Base-by-base conservation (phyloP, 2,329 filamentous ascomycete species). In the Ambrosiella cleistominuta region DNA sequence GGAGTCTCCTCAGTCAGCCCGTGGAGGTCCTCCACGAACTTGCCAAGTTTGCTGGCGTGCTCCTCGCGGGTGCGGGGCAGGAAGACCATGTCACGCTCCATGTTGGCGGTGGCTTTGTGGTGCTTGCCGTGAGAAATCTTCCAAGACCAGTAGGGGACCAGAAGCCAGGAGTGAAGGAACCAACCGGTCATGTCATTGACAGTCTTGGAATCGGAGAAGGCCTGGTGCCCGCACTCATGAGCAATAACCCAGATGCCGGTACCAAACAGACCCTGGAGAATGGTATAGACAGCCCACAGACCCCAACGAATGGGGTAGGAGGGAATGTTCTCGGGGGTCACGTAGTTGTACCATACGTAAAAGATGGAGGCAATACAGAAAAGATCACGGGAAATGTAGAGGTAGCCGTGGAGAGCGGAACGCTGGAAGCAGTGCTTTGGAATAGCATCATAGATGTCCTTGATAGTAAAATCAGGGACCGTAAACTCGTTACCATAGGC, bases 61-160 rank as follows among this genome's bases (percentile, higher is more conserved):
- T 86, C 74, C 64, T 93, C 82, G 60, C 90, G 84, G 58, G 89
- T 95, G 73, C 88, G 88, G 61, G 93, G 93, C n/a, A 97, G 78
- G 70, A 96, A 97, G 63, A 97, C 93, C 93, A 98, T 98, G 73
- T 98, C 93, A 65, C 91, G 88, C 74, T 94, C 89, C 74, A 98
- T 83, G 78, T 98, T 82, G 66, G 90, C 93, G 44, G 93, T 98
- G 63, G 90, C 89, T 80, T 97, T 97, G 86, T 98, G 93, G 77
- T 98, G 93, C 82, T 95, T 95, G 76, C 88, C 86, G 75, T 98
- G 93, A 64, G 89, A 95, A 73, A 97, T 90, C 76, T 98, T 95
- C 93, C 93, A 98, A 69, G 88, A 95, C 76, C 96, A 98, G 76
- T 97, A 98, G 19, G 93, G 93, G 54, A 98, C 91, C 59, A 96